Percentiles rank a stretch among this genome's conserved stretches.
phyloP scores from a whole-genome alignment of 495 filamentous ascomycete genomes.

The Trichoderma erinaceum region DNA sequence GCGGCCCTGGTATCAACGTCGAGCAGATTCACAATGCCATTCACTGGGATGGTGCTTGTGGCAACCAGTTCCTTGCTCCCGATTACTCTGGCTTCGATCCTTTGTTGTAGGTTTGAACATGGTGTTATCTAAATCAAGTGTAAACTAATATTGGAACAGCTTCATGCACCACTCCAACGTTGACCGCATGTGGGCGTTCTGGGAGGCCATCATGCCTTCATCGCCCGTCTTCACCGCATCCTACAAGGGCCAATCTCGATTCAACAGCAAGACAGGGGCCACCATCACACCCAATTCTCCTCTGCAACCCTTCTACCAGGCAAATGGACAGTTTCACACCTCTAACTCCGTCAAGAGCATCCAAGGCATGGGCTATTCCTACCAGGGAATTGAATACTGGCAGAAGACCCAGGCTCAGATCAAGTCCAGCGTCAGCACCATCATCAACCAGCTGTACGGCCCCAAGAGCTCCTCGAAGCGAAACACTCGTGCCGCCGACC shows the following conservation, averaged over 20 bases:
- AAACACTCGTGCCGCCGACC: background rate
- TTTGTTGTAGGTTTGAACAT: slow-evolving; percentile 2
- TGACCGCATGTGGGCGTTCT: slow-evolving; percentile 29
- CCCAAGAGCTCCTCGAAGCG: slow-evolving; percentile 9
- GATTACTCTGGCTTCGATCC: slow-evolving; percentile 16
- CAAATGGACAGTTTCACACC: slow-evolving; percentile 21
- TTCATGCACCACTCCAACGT: slow-evolving; percentile 24
- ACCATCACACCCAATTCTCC: slow-evolving; percentile 19
- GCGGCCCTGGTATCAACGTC: slow-evolving; percentile 8
- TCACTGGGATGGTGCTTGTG: slow-evolving; percentile 14
- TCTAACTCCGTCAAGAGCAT: slow-evolving; percentile 17
- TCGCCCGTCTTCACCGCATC: slow-evolving; percentile 15
- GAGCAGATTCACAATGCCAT: slow-evolving; percentile 17
- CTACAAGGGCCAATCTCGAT: slow-evolving; percentile 14
- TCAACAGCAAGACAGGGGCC: slow-evolving; percentile 18
- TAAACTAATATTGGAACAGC: background rate
- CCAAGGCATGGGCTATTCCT: slow-evolving; percentile 28
- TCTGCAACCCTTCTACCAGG: slow-evolving; percentile 25
- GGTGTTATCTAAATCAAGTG: background rate
- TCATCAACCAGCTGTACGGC: slow-evolving; percentile 20
- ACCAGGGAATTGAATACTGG: slow-evolving; percentile 24
- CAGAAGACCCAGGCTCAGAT: slow-evolving; percentile 7
- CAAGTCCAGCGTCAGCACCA: slow-evolving; percentile 16
- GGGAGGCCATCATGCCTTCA: slow-evolving; percentile 20
- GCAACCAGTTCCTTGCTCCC: background rate